Evolutionary conservation across 2,329 filamentous ascomycete genomes (phyloP).

Genomic region (Cercospora berteroae): DNA sequence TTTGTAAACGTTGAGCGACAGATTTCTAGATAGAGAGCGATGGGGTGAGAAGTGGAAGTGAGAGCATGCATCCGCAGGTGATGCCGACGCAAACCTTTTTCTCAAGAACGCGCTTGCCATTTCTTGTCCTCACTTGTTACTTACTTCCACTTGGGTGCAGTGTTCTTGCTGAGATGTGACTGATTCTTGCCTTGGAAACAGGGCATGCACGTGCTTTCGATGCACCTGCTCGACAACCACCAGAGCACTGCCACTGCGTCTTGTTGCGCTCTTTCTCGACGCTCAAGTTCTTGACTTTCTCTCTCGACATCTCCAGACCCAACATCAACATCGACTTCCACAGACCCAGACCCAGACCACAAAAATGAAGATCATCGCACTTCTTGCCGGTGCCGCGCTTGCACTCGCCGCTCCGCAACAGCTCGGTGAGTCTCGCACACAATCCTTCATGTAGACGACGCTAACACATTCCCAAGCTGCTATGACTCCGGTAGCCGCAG

Average conservation of each 20-base stretch:
- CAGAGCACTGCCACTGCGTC: not conserved
- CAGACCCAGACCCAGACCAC: not conserved
- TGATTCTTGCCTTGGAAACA: not conserved
- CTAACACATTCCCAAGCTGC: not conserved
- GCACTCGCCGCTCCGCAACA: not conserved
- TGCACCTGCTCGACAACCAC: not conserved
- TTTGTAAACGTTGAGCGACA: not conserved
- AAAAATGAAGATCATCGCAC: not conserved
- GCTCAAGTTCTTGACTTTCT: not conserved
- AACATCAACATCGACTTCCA: not conserved
- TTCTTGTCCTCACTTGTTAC: not conserved
- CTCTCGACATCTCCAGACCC: not conserved
- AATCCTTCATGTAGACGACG: not conserved
- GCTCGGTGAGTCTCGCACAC: conserved; percentile 2
- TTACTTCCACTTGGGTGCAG: not conserved
- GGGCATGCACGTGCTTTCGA: not conserved
- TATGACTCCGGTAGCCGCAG: no score
- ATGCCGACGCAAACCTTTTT: not conserved
- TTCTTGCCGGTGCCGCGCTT: not conserved
- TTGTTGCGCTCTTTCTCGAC: not conserved
- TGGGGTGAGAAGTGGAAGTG: not conserved
- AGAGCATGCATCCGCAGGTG: not conserved
- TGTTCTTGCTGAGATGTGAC: not conserved
- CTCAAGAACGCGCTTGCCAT: not conserved
- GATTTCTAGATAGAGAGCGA: not conserved